Base-by-base conservation (phyloP, 2,329 filamentous ascomycete genomes). In the Plenodomus biglobosus region DNA sequence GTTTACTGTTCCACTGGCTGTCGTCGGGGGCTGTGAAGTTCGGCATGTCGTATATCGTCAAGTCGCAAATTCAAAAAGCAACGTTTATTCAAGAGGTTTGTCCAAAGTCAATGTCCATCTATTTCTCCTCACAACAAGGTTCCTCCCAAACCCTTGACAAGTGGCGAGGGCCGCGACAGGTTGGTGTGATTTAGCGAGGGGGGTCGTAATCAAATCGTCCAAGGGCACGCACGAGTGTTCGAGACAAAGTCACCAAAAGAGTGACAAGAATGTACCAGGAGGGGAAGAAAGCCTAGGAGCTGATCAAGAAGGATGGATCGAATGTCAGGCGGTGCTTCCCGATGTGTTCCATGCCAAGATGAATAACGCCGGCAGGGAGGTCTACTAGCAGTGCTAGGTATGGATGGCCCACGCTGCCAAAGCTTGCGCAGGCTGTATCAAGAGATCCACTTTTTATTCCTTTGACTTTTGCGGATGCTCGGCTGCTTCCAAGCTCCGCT, bases 1-100 rank as follows among this genome's bases (percentile, higher is more conserved):
- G 70, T 50, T 68, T 69, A 52, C 68, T 70, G 52, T 72, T 72
- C 71, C 71, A 73, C 64, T 70, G 49, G 40, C 42, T 47, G 21
- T 51, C 45, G 30, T 51, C 46, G 41, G 54, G 35, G n/a, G 46
- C 36, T 24, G 56, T 54, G 18, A 48, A 38, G 48, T 55, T 56
- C 40, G 51, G 38, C 53, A 55, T 59, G 20, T 22, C 41, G 44
- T 48, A 42, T 45, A 36, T 41, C 32, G 36, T n/a, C n/a, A 50
- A 49, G 22, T 32, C 38, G 18, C 27, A 21, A 34, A n/a, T 15
- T 32, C 3, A 40, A 37, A 22, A 35, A n/a, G n/a, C 21, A 8
- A 21, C 42, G 22, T 10, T n/a, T 39, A 37, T 15, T 18, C 17
- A 11, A 32, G 13, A 15, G 27, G 27, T 6, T 11, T 32, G 27